These are phyloP conservation scores for Neophaeococcomyces aloes DNA, from an alignment of 2,329 filamentous ascomycete species.

Conservation along the genomic window DNA sequence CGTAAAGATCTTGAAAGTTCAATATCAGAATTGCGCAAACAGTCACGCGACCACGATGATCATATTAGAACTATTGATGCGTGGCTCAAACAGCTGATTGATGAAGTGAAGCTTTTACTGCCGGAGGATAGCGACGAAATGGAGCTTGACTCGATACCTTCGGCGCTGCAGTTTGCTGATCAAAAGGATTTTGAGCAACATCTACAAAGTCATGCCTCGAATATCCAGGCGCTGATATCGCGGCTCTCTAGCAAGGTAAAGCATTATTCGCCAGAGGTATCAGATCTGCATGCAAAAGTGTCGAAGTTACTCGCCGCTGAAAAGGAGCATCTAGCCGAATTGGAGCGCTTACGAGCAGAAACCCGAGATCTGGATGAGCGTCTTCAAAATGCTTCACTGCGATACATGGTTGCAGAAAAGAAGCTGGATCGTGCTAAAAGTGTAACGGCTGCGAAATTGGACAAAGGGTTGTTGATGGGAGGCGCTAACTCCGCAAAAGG, in stretches of 20 bases:
- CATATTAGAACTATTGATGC: conserved; percentile 81
- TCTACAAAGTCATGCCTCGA: conserved; percentile 61
- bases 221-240: conserved; percentile 65
- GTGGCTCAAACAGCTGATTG: conserved; percentile 83
- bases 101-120: conserved; percentile 33
- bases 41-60: conserved; percentile 75
- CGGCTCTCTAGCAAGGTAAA: conserved; percentile 47
- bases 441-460: conserved; percentile 77
- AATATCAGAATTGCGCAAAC: conserved; percentile 68
- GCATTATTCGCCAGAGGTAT: conserved; percentile 53
- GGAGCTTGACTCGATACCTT: conserved; percentile 35
- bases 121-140: conserved; percentile 20
- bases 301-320: conserved; percentile 66
- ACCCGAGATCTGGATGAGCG: conserved; percentile 79
- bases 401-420: conserved; percentile 93
- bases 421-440: conserved; percentile 85
- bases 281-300: conserved; percentile 64
- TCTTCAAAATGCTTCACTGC: conserved; percentile 74
- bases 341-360: conserved; percentile 65
- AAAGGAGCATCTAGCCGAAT: conserved; percentile 66
- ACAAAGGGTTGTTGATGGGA: conserved; percentile 73
- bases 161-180: conserved; percentile 46
- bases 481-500: conserved; percentile 41
- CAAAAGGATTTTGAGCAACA: conserved; percentile 63
- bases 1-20: conserved; percentile 70